Evolutionary conservation across 257 asterid species (phyloP), one percentile per base, ranked within the genome.

Genomic region (Solanum etuberosum): DNA sequence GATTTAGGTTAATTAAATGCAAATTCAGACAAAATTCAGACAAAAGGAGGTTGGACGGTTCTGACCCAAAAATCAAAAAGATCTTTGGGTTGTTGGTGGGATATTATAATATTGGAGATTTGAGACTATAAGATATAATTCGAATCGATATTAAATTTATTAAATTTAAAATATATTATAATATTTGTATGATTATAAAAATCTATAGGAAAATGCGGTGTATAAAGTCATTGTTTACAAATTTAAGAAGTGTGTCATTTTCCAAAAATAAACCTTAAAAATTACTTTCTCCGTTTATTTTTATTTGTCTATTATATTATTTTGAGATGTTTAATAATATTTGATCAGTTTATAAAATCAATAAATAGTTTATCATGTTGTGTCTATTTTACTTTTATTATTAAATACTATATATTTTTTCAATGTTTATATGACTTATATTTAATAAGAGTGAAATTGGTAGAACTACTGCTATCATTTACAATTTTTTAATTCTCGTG

Each of bases 31-130:
- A 42, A 77, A 77, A 43, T 9, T 35, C 13, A 43, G 84, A 78
- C 84, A 43, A 42, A 23, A 43, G 63, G 8, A 35, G 63, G 84
- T 78, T 78, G 84, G 84, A 43, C 63, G n/a, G 63, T 29, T 78
- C 35, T 27, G 84, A 43, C 38, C 4, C 61, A 61, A 7, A 43
- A 78, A 78, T 27, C 84, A 78, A 77, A 42, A n/a, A 68, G 25
- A 42, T 78, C 63, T 43, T 13, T 78, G 63, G 38, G 63, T 25
- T 77, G 38, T 43, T 78, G 84, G 84, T 78, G 16, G 25, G 35
- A 42, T 77, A 42, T 77, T 42, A 77, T 3, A 25, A 78, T 15
- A 43, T 7, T 76, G 2, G 59, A 25, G 23, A 12, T 13, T 37
- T 2, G 13, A 8, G 1, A 2, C 20, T 72, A 72, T 72, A 4